phyloP scores from a whole-genome alignment of 2,329 filamentous ascomycete species.

The Xylogone sp. region DNA sequence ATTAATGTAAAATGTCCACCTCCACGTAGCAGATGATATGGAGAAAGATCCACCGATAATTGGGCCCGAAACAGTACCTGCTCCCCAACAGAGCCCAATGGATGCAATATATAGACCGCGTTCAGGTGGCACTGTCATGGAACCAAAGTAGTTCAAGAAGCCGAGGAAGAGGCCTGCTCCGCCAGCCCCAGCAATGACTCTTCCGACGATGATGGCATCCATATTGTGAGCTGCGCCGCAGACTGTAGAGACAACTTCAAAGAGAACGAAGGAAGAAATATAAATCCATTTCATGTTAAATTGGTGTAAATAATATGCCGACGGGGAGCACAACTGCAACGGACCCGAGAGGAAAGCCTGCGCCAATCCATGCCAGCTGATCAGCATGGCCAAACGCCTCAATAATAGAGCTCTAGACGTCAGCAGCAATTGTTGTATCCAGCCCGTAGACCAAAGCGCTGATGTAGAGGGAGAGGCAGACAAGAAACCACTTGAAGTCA shows the following conservation, averaged over 20 bases:
- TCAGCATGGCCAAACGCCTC: conserved; percentile 32
- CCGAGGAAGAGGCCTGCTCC: conserved; percentile 37
- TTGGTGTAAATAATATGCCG: conserved; percentile 14
- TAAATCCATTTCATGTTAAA: conserved; percentile 16
- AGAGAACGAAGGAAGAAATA: conserved; percentile 9
- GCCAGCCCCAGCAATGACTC: conserved; percentile 35
- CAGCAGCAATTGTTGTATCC: conserved; percentile 41
- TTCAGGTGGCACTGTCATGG: neutral
- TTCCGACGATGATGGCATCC: conserved; percentile 39
- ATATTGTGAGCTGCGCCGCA: conserved; percentile 20
- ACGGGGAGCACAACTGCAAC: conserved; percentile 16
- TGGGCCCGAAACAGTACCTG: conserved; percentile 6
- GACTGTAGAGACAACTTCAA: conserved; percentile 16
- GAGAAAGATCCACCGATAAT: conserved; percentile 27
- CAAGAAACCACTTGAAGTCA: conserved; percentile 18
- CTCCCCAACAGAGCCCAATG: conserved; percentile 1
- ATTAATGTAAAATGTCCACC: conserved; percentile 44
- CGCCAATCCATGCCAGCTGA: conserved; percentile 37
- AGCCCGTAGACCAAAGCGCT: conserved; percentile 30
- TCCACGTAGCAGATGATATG: conserved; percentile 23
- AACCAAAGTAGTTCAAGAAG: neutral
- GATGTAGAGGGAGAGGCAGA: conserved; percentile 22
- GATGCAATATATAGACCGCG: conserved; percentile 22
- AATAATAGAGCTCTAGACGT: conserved; percentile 37
- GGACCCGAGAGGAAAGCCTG: conserved; percentile 32